Evolutionary conservation across 2,329 filamentous ascomycete genomes (phyloP).

Genomic region (Cytospora paraplurivora): DNA sequence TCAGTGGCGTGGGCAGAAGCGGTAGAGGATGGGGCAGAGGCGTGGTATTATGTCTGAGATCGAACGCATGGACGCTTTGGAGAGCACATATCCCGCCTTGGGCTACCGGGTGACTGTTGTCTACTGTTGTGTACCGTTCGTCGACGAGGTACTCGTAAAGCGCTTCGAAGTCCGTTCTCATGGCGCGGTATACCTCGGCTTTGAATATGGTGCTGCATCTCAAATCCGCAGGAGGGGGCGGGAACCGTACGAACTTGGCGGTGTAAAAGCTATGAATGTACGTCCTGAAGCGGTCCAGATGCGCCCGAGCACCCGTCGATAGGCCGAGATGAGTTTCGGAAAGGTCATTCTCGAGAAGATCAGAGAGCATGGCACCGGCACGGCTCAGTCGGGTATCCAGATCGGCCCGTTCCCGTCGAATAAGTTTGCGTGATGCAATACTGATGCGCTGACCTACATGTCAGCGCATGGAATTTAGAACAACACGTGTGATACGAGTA

Average conservation of each 20-base stretch:
- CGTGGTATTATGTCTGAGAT: constrained; percentile 59
- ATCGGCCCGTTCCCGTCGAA: constrained; percentile 63
- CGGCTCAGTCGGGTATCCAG: constrained; percentile 64
- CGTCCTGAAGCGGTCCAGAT: constrained; percentile 72
- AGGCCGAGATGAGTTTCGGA: constrained; percentile 68
- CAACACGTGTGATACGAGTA: neutral
- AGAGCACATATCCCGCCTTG: constrained; percentile 70
- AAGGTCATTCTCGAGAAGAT: constrained; percentile 72
- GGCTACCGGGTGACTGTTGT: constrained; percentile 55
- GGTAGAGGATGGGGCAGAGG: constrained; percentile 68
- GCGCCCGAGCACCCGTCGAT: constrained; percentile 59
- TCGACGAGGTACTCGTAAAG: constrained; percentile 75
- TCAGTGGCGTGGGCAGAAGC: constrained; percentile 56
- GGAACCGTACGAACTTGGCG: constrained; percentile 70
- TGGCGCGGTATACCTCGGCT: constrained; percentile 58
- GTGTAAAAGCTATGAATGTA: constrained; percentile 70
- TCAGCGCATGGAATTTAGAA: constrained; percentile 10
- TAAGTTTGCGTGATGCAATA: constrained; percentile 61
- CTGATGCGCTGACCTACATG: constrained; percentile 46
- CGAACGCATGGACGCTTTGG: constrained; percentile 69
- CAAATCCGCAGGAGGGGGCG: constrained; percentile 53
- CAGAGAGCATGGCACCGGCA: constrained; percentile 61
- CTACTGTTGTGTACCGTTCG: constrained; percentile 50
- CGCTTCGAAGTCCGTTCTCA: constrained; percentile 70
- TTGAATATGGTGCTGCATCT: constrained; percentile 52